Evolutionary conservation across 108 stramenopile species (phyloP).

Genomic region (Pinguiococcus pyrenoidosus): DNA sequence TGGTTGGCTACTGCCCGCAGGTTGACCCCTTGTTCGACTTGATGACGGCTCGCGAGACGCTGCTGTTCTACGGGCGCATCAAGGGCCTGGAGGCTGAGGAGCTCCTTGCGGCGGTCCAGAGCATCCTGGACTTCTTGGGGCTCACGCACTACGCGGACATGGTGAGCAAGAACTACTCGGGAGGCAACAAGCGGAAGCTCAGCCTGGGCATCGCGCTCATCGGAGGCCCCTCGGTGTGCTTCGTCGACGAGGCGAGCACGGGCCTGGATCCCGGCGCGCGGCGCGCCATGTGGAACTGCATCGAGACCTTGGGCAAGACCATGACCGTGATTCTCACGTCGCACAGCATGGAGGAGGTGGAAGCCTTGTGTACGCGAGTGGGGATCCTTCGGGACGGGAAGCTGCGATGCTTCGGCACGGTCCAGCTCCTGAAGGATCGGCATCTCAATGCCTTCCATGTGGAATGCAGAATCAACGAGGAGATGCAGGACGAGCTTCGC

Average conservation of each 20-base stretch:
- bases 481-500: background rate
- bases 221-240: conserved; percentile 9
- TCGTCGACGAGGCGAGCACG: conserved; percentile 29
- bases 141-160: conserved; percentile 19
- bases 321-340: conserved; percentile 12
- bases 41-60: conserved; percentile 27
- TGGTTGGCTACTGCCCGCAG: conserved; percentile 84
- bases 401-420: background rate
- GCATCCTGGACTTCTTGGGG: no score
- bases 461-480: background rate
- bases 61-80: conserved; percentile 17
- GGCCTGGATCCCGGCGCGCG: conserved; percentile 29
- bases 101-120: no score
- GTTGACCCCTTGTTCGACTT: conserved; percentile 27
- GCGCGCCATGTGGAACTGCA: conserved; percentile 11
- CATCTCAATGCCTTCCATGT: background rate
- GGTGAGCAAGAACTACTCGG: conserved; percentile 13
- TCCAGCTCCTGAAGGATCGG: background rate
- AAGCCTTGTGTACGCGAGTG: conserved; percentile 16
- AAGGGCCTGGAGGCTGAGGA: conserved; percentile 1
- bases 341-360: conserved; percentile 31
- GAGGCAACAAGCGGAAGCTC: conserved; percentile 30
- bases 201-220: conserved; percentile 22
- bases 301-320: background rate
- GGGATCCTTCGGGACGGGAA: background rate